Base-by-base conservation (phyloP, 2,329 filamentous ascomycete species). In the Tolypocladium sp. region DNA sequence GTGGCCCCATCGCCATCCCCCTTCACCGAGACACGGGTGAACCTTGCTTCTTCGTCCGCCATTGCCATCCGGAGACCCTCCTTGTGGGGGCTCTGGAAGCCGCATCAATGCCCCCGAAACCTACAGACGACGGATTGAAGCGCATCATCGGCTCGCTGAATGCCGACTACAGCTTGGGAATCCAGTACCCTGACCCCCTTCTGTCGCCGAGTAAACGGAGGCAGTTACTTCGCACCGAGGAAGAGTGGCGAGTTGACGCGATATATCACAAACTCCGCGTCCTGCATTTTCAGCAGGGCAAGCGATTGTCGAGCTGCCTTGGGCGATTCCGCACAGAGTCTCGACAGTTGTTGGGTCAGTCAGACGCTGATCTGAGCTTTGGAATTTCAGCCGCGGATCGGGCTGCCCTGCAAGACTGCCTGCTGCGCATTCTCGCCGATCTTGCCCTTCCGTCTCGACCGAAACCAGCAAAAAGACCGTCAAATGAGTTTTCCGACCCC, bases 191-290 rank as follows among this genome's bases (percentile, higher is more conserved):
- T 3, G 65, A 68, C 57, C 54, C 61, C 8, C 64, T 56, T 2
- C 57, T 68, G n/a, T 67, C 67, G 33, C 69, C 68, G n/a, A 65
- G 60, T 51, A 66, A 66, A 56, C 63, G 61, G 25, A 63, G 61
- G 35, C 61, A 60, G 41, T 62, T 59, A 52, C 59, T 38, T 27
- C 64, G 59, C 25, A 64, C 62, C 10, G 65, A 65, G 40, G 66
- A 69, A 8, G 63, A 70, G 42, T 60, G 61, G 2, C 63, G 65
- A 3, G 58, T 60, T 22, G 59, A 67, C 37, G 55, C 54, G 5
- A 70, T 71, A 35, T 68, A 69, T 55, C 33, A 42, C 35, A 61
- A 57, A 6, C 61, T 69, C 2, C 65, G 60, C 0, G 59, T 25
- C 25, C 59, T 71, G 30, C 61, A 64, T n/a, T 70, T 63, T 12